A percentile compares a stretch with the other conserved stretches of the same genome.
phyloP scores from a whole-genome alignment of 176 grass and related monocot species.

The Paspalum vaginatum region DNA sequence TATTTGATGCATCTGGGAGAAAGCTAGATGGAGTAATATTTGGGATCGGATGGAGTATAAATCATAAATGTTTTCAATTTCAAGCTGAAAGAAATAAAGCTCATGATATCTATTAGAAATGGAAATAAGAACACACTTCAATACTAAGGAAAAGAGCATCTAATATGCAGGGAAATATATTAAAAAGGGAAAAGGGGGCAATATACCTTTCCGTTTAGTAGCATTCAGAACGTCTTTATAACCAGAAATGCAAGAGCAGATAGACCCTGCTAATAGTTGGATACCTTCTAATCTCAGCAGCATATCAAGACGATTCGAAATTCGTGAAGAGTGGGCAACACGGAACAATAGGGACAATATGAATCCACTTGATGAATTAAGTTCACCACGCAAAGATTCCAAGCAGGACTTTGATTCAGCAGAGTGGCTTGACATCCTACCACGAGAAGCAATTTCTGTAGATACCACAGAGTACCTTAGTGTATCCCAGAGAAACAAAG shows the following conservation, averaged over 20 bases:
- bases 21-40: too few relatives aligned
- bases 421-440: constrained; percentile 53
- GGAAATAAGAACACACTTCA: not conserved
- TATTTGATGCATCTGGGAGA: too few relatives aligned
- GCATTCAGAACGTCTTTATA: constrained; percentile 64
- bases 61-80: not conserved
- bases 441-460: constrained; percentile 83
- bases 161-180: constrained; percentile 8
- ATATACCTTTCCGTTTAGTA: constrained; percentile 70
- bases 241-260: constrained; percentile 79
- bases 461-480: constrained; percentile 79
- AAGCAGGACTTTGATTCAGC: constrained; percentile 56
- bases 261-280: constrained; percentile 78
- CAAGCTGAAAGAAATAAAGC: not conserved
- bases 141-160: not conserved
- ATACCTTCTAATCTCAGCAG: constrained; percentile 84
- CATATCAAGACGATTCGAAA: constrained; percentile 74
- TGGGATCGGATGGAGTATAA: not conserved
- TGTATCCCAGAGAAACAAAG: constrained; percentile 92
- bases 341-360: constrained; percentile 76
- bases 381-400: constrained; percentile 65
- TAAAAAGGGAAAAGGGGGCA: not conserved
- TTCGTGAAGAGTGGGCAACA: constrained; percentile 77
- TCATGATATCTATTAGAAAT: not conserved
- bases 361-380: constrained; percentile 94